Conservation (phyloP, 2,329 filamentous ascomycete species). For the Fusarium denticulatum region DNA sequence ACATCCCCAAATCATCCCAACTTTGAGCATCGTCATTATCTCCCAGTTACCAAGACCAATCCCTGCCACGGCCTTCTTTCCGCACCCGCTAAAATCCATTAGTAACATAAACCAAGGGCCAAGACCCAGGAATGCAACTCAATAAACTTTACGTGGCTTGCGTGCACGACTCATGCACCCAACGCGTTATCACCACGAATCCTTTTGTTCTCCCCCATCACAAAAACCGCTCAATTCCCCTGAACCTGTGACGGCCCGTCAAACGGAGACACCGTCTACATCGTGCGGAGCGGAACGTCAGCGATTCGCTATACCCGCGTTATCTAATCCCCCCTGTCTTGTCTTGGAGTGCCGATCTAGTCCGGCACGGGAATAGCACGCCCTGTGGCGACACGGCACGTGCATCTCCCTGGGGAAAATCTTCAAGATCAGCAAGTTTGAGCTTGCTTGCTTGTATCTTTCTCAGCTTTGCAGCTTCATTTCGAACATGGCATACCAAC, state of each 20-base stretch:
- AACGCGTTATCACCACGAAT: neutral
- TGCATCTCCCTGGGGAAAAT: slow-evolving; percentile 15
- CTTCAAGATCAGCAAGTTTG: neutral
- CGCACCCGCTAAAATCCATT: neutral
- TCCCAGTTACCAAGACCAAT: neutral
- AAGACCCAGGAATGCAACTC: neutral
- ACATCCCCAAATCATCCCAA: neutral
- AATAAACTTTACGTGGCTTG: neutral
- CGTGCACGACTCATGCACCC: neutral
- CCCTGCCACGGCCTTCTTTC: neutral
- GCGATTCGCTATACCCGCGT: neutral
- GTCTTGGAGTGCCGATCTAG: neutral
- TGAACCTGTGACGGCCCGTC: neutral
- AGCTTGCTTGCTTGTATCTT: neutral
- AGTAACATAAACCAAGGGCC: neutral
- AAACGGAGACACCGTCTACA: neutral
- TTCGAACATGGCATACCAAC: slow-evolving; percentile 37
- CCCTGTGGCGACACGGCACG: slow-evolving; percentile 13
- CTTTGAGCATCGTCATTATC: neutral
- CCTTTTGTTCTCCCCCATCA: neutral
- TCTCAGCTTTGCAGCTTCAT: neutral
- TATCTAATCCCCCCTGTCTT: neutral
- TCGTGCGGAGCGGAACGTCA: neutral
- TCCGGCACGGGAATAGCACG: neutral
- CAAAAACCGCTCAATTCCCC: neutral